Evolutionary conservation across 2,329 filamentous ascomycete genomes (phyloP), one percentile per base, ranked within the genome.

Genomic region (Cytospora schulzeri): DNA sequence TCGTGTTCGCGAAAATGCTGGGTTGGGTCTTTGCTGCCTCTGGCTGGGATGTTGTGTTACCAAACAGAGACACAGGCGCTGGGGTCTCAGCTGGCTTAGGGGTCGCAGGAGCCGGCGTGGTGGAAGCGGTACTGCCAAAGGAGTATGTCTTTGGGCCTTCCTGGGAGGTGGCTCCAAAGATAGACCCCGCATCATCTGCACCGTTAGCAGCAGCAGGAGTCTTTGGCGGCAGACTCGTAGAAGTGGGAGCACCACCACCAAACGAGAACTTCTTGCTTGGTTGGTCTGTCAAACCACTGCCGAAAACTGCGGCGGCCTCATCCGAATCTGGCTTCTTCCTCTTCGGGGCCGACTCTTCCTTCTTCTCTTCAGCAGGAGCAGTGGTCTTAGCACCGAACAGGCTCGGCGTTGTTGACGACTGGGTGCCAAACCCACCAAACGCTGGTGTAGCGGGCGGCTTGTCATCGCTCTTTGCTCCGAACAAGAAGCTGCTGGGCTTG

Each of bases 1-100:
- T 63, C 12, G 67, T 7, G 24, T 62, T 67, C 48, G 69, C 69
- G 28, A 71, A 70, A 19, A 71, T 63, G 62, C 61, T 67, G 63
- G 66, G 58, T 45, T 70, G 66, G 24, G 65, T 28, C 45, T 63
- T 67, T 5, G 65, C 57, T 22, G 65, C 57, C 56, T 67, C 66
- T 4, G 64, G 29, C 28, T 64, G 60, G 6, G 62, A 33, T 35
- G 62, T 41, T 26, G 60, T 38, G 14, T 35, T 62, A 9, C 63
- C 63, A 52, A 65, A 65, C 4, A 65, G 59, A 41, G 63, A 65
- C 12, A 41, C 3, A 14, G 53, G 61, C 15, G 61, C 61, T 24
- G 54, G 55, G 48, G 61, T 53, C 26, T 63, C 55, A 11, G 35
- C 54, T 12, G 61, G 61, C 55, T 63, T 59, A 15, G 61, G 29